Evolutionary conservation across 805 yeast species (phyloP), one percentile per base, ranked within the genome.

Genomic region (Cyberlindnera mississippiensis): DNA sequence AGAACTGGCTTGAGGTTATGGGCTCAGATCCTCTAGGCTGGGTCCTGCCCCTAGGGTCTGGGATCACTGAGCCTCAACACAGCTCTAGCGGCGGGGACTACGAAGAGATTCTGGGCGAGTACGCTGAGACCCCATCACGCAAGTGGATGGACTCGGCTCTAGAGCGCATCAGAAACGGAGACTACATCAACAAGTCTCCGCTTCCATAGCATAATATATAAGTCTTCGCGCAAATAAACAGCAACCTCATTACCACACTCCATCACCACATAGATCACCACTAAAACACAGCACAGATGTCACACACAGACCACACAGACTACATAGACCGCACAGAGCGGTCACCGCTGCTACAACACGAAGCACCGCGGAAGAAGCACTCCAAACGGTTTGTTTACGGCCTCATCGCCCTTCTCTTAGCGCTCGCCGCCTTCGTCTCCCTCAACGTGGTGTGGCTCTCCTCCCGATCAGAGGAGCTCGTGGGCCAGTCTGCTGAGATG

Each of bases 401-500:
- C 6, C 16, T 34, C 16, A 9, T 20, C 2, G 11, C 22, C 2
- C 22, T 10, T 16, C 9, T 28, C n/a, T 3, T 37, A 1, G 14
- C 40, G 3, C 5, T 43, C 7, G 43, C 41, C 2, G 19, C 17
- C 3, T 37, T 49, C 15, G 29, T 40, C 6, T 19, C 35, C 0
- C 12, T 43, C 4, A 52, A 38, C 28, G 27, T 39, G 2, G 13
- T 32, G 4, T 6, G 43, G 17, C 20, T 55, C 4, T 22, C 35
- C 1, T 49, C 66, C 9, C 49, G 53, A 12, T 38, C 62, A 2
- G 65, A 67, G 7, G 61, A 56, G 3, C 56, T 51, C 32, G 49
- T 66, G 7, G 56, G 61, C 5, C 53, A 66, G 26, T 63, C 69
- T 3, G 56, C 60, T 2, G 52, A 50, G 17, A 50, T 65, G 40